Evolutionary conservation across 257 asterid species (phyloP), one percentile per base, ranked within the genome.

Genomic region (Nicotiana attenuata): DNA sequence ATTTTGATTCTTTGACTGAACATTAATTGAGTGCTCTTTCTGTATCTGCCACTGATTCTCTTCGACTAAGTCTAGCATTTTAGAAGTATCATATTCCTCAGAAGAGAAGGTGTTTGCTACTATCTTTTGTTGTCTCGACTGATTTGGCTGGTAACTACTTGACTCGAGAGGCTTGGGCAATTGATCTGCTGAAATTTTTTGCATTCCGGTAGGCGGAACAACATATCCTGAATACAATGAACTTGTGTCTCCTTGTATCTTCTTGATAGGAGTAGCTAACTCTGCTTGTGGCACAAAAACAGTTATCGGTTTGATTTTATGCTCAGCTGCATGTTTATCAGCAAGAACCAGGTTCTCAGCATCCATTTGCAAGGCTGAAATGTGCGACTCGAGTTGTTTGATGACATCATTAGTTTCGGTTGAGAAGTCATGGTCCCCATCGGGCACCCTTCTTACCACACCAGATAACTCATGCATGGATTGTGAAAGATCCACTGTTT

Each of bases 341-440:
- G 76, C 64, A 57, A 66, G 47, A 60, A 52, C 55, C 59, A 68
- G 41, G 67, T 69, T 84, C 80, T 84, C 85, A 22, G 84, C 41
- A 68, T 81, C 86, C 71, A 85, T 47, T 52, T 82, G 86, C 80
- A 92, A 84, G 80, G 87, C 85, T 75, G 87, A 82, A 61, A 93
- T 86, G 65, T 81, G 85, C 77, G 76, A 26, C 66, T 92, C 93
- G 35, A 90, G 90, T 76, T 84, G 85, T 71, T 85, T 78, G 61
- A 92, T 87, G 45, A 82, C 89, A 63, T 84, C 84, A 19, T 91
- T 88, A 82, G 90, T 96, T 82, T 90, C 92, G 38, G 81, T 77
- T 2, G 91, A 84, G 31, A 89, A 80, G 77, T 88, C 88, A 33
- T 56, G 57, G 38, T 80, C 85, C 67, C 24, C 59, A 71, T 69